Evolutionary conservation across 2,329 filamentous ascomycete genomes (phyloP).

Genomic region (Arachnopeziza araneosa): DNA sequence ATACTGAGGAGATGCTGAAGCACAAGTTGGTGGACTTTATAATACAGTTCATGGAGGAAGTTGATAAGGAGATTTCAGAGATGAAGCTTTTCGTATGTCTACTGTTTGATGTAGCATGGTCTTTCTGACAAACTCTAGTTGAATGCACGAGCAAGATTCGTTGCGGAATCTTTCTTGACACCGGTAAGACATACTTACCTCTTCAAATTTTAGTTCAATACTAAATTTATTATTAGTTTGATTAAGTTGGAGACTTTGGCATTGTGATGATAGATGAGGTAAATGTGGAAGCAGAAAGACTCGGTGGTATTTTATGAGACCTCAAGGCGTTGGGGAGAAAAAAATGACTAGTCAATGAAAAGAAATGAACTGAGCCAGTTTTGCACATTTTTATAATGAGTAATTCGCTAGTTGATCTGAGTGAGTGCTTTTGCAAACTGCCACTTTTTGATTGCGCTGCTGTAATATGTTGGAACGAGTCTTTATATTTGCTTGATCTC

Average conservation of each 20-base stretch:
- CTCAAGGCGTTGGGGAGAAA: neutral
- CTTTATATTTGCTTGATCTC: too few species aligned
- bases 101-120: neutral
- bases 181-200: conserved; percentile 53
- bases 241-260: neutral
- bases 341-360: neutral
- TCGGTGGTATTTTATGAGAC: neutral
- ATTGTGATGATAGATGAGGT: neutral
- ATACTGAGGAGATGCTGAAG: conserved; percentile 97
- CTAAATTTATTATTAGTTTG: neutral
- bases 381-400: neutral
- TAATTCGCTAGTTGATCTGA: too few species aligned
- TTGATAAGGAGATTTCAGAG: conserved; percentile 99
- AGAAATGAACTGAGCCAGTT: neutral
- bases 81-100: conserved; percentile 96
- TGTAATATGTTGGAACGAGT: too few species aligned
- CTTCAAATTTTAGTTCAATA: neutral
- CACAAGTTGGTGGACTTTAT: conserved; percentile 99
- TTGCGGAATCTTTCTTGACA: conserved; percentile 96
- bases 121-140: conserved; percentile 52
- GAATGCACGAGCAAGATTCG: conserved; percentile 94
- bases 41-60: conserved; percentile 99
- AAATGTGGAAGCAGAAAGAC: neutral
- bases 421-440: too few species aligned
- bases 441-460: too few species aligned